Percentiles rank a stretch among this genome's conserved stretches.
These are phyloP conservation scores for Ormosia emarginata DNA, from an alignment of 306 rosid species.

Conservation along the genomic window DNA sequence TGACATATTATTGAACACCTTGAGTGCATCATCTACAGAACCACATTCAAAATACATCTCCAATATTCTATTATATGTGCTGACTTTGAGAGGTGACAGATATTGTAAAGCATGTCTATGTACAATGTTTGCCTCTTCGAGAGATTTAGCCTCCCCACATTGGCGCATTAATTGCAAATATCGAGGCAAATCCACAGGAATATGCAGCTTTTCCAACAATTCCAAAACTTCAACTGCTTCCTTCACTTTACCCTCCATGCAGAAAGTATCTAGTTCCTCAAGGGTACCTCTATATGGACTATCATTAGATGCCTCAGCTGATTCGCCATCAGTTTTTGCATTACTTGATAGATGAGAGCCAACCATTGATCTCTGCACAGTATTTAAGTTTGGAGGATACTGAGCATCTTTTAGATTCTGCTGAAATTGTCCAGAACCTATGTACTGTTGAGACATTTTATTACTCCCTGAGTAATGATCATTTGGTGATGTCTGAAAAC, in stretches of 20 bases:
- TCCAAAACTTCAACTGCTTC: constrained; percentile 66
- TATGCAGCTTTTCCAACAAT: constrained; percentile 39
- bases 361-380: constrained; percentile 24
- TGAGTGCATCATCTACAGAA: constrained; percentile 58
- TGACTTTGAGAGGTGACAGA: constrained; percentile 47
- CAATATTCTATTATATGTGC: constrained; percentile 63
- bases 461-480: constrained; percentile 16
- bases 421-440: constrained; percentile 36
- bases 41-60: constrained; percentile 81
- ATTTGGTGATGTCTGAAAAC: constrained; percentile 20
- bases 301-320: constrained; percentile 25
- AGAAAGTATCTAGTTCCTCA: constrained; percentile 55
- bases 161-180: constrained; percentile 47
- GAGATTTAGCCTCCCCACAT: constrained; percentile 58
- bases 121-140: constrained; percentile 64
- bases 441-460: constrained; percentile 25
- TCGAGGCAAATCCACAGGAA: constrained; percentile 49
- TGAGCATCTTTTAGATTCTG: constrained; percentile 20
- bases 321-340: constrained; percentile 23
- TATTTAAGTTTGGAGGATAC: constrained; percentile 31
- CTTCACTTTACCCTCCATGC: constrained; percentile 68
- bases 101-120: constrained; percentile 37
- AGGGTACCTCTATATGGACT: constrained; percentile 36
- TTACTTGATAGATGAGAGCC: constrained; percentile 33
- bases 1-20: constrained; percentile 59